Base-by-base conservation (phyloP, 768 basidiomycete genomes). In the Pleurotus djamor region DNA sequence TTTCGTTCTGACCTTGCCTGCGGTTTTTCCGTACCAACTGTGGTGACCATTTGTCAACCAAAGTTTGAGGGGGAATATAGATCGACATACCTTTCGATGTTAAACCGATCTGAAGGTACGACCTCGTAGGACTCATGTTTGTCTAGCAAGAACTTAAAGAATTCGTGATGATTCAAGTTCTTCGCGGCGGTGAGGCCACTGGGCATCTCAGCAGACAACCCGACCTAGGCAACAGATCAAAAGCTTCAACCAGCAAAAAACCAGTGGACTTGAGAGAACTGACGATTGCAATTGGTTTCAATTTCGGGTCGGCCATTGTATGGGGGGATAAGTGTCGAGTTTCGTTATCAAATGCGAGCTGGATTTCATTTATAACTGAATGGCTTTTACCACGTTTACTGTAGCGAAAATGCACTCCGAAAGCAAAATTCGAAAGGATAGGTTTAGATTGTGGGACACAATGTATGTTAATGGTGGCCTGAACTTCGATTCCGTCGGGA, bases 191-290 rank as follows among this genome's bases (percentile, higher is more conserved):
- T 59, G 4, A 56, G 59, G 14, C 76, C 77, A 45, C 69, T 69
- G 1, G 77, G 77, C n/a, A 79, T 67, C 59, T 76, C 71, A 17
- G 70, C 70, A 33, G 77, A 71, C 35, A 79, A 67, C 36, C 77
- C 77, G 60, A 77, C 71, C 74, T 75, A 47, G 16, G 45, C 21
- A 28, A 28, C 21, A 28, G 21, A 28, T 28, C 21, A 3, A 3
- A 28, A 28, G 21, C 21, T 28, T 28, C 21, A 28, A 3, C 21
- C 21, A 28, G 21, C 21, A 28, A 28, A 28, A n/a, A n/a, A 43
- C 41, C 10, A 43, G 41, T 43, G n/a, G 41, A 43, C n/a, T 9
- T 43, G 41, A 43, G 41, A 47, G 14, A 47, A 47, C 45, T n/a
- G 7, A 47, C 45, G 17, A 47, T 47, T 7, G 45, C 45, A 17